phyloP scores from a whole-genome alignment of 805 yeast genomes.

The Lipomyces sp. region DNA sequence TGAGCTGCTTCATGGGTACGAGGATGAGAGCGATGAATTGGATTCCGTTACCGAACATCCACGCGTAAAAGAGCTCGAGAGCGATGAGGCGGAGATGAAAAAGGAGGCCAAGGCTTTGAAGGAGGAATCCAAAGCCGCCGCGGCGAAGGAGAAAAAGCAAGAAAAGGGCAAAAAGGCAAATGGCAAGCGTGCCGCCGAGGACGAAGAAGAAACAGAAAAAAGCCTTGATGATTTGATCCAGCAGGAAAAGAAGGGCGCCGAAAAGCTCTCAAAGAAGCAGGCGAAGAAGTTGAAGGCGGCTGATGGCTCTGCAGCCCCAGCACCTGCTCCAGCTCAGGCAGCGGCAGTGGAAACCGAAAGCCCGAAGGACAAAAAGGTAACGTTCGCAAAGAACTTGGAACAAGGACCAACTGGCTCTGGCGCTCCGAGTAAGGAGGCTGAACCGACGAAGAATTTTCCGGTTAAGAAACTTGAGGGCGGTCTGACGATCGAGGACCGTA shows the following conservation, averaged over 20 bases:
- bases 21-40: conserved; percentile 49
- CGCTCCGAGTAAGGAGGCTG: conserved; percentile 43
- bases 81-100: conserved; percentile 43
- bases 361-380: conserved; percentile 70
- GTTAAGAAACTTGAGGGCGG: conserved; percentile 88
- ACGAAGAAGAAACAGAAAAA: conserved; percentile 26
- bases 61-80: conserved; percentile 48
- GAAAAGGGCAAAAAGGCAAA: conserved; percentile 21
- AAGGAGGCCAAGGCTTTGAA: conserved; percentile 47
- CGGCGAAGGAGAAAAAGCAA: conserved; percentile 21
- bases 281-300: conserved; percentile 38
- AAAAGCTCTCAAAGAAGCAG: conserved; percentile 38
- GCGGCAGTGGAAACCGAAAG: conserved; percentile 39
- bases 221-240: conserved; percentile 35
- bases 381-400: conserved; percentile 88
- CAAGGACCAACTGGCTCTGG: conserved; percentile 79
- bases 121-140: conserved; percentile 37
- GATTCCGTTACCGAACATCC: conserved; percentile 47
- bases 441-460: conserved; percentile 45
- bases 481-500: conserved; percentile 89
- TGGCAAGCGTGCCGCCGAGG: conserved; percentile 39
- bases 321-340: conserved; percentile 11
- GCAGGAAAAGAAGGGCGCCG: conserved; percentile 25
- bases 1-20: conserved; percentile 39
- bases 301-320: conserved; percentile 33